phyloP scores from a whole-genome alignment of 2,329 filamentous ascomycete genomes.

The Cephalotrichum gorgonifer region DNA sequence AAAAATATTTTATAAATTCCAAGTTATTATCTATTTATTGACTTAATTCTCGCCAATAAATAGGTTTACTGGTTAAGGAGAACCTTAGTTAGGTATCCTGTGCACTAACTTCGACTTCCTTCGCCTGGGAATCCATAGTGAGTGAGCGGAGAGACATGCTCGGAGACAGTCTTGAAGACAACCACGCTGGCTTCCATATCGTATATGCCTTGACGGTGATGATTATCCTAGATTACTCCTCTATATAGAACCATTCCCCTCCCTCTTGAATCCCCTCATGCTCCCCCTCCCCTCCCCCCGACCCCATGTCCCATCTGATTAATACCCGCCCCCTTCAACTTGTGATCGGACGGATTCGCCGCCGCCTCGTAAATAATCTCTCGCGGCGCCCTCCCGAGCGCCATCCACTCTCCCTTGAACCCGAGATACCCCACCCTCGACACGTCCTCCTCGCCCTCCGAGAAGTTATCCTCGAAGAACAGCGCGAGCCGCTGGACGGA shows the following conservation, averaged over 20 bases:
- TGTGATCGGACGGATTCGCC: conserved; percentile 83
- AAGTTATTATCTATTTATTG: no score
- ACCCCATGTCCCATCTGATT: conserved; percentile 47
- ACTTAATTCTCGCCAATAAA: no score
- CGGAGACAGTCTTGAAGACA: no score
- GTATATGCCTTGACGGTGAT: no score
- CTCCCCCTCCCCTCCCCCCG: conserved; percentile 25
- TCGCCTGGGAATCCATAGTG: no score
- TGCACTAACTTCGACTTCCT: no score
- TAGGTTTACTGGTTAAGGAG: no score
- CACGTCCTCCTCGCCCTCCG: conserved; percentile 67
- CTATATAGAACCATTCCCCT: neutral
- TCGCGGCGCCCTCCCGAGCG: conserved; percentile 58
- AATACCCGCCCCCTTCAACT: conserved; percentile 44
- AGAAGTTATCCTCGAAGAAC: conserved; percentile 90
- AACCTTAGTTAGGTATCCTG: no score
- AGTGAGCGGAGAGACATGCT: no score
- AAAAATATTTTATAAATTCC: no score
- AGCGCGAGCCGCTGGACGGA: conserved; percentile 72
- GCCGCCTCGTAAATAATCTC: conserved; percentile 91
- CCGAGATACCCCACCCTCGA: conserved; percentile 74
- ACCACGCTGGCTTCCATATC: no score
- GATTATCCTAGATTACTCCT: neutral
- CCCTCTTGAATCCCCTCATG: neutral
- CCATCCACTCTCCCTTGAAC: conserved; percentile 92